Evolutionary conservation across 1,284 basidiomycete species (phyloP).

Genomic region (Papiliotrema nemorosa): DNA sequence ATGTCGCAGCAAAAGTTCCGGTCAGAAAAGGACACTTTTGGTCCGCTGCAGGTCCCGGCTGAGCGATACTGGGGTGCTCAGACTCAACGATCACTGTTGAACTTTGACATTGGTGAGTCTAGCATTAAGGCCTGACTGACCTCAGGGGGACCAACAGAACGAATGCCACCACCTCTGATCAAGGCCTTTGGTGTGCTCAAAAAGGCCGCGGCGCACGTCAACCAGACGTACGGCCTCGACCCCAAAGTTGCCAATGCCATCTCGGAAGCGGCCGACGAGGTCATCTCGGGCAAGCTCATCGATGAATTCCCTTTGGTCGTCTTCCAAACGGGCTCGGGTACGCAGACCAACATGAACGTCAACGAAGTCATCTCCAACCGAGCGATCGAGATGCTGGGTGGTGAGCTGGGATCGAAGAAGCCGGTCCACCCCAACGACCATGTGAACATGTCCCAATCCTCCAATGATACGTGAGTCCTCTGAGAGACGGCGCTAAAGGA

Average conservation of each 20-base stretch:
- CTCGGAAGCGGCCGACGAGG: conserved; percentile 93
- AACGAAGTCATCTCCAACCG: conserved; percentile 99
- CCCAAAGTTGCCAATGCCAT: conserved; percentile 85
- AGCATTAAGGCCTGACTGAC: not conserved
- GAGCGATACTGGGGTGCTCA: conserved; percentile 99
- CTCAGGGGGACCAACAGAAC: conserved; percentile 71
- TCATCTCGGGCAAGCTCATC: conserved; percentile 90
- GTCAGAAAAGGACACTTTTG: conserved; percentile 50
- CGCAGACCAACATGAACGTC: conserved; percentile 99
- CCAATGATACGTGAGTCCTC: conserved; percentile 89
- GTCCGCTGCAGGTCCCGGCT: conserved; percentile 76
- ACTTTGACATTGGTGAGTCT: conserved; percentile 92
- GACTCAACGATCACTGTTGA: conserved; percentile 96
- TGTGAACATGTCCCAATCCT: conserved; percentile 99
- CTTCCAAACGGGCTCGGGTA: conserved; percentile 98
- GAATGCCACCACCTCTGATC: conserved; percentile 90
- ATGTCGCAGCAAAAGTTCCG: conserved; percentile 41
- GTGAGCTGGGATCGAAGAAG: conserved; percentile 90
- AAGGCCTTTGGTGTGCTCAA: conserved; percentile 98
- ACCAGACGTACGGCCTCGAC: conserved; percentile 83
- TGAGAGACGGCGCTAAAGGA: not conserved
- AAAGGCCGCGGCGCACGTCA: conserved; percentile 93
- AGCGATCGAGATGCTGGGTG: conserved; percentile 95
- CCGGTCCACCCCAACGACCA: conserved; percentile 99
- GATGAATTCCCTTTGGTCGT: conserved; percentile 98